Percentiles rank a stretch among this genome's conserved stretches.
Conservation (phyloP, 331 rosid species). For the Arachis monticola region DNA sequence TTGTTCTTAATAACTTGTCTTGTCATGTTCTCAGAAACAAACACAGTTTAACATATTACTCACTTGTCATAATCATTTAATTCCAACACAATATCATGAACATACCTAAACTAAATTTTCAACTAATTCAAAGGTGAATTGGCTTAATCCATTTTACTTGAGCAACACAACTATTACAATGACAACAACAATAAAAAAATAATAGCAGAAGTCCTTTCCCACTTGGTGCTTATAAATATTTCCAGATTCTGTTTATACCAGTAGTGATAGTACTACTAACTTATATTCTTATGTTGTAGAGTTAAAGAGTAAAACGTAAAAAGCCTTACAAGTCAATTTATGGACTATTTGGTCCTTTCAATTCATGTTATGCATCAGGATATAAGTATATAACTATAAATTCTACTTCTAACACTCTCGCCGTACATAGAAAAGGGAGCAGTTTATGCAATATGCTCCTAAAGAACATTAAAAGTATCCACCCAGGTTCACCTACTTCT, state of each 20-base stretch:
- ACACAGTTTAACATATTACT: not conserved
- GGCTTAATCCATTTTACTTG: not conserved
- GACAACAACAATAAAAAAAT: too few relatives aligned
- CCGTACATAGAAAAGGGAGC: not conserved
- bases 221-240: not conserved
- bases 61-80: not conserved
- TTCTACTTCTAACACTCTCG: not conserved
- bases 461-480: conserved; percentile 8
- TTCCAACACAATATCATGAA: not conserved
- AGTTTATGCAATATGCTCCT: not conserved
- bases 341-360: too few relatives aligned
- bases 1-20: too few relatives aligned
- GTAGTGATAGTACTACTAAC: too few relatives aligned
- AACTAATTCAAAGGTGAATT: too few relatives aligned
- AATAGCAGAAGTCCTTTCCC: too few relatives aligned
- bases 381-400: not conserved
- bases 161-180: not conserved
- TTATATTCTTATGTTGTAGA: too few relatives aligned
- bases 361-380: too few relatives aligned
- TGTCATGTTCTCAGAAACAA: too few relatives aligned
- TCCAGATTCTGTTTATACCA: not conserved
- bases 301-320: too few relatives aligned
- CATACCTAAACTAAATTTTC: too few relatives aligned
- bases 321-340: too few relatives aligned
- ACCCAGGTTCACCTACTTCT: not conserved